Evolutionary conservation across 1,139 yeast genomes (phyloP), one percentile per base, ranked within the genome.

Genomic region (Taiozyma sp.): DNA sequence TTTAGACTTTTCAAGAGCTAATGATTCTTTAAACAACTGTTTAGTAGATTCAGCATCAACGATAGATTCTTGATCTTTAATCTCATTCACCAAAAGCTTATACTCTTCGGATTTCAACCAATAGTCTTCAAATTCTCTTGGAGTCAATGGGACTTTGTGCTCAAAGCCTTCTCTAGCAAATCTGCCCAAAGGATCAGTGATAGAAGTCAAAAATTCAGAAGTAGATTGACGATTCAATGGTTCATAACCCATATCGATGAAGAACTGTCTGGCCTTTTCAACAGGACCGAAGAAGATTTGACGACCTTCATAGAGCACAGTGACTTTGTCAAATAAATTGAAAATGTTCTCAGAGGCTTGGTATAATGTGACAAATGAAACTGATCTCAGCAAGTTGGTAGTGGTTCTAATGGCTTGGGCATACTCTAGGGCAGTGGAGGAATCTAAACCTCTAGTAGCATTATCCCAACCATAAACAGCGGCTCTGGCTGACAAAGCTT

Each of bases 61-160:
- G 65, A 78, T 61, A n/a, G 74, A 44, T 49, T 61, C 46, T 19
- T 46, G 47, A 65, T 70, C 65, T 19, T 78, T 79, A 54, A 79
- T 71, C 44, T 78, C 78, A 9, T 53, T 48, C 12, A 69, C 48
- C 23, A 80, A 64, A 13, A 65, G 66, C 8, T 67, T 61, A 62
- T 82, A 81, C 52, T 82, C 79, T 10, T 76, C 74, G 4, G 93
- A 85, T n/a, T 72, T 68, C 58, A 72, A 76, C 96, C 96, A 89
- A 62, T 80, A 78, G 3, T 71, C 73, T 51, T 80, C 82, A 70
- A 87, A 87, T 62, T 87, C 95, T 45, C 70, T 73, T 1, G 92
- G 79, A 7, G 88, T 81, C 53, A 78, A 71, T 32, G 96, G 96
- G 24, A 84, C 91, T 54, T 70, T 74, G 52, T 71, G 60, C 63